These are phyloP conservation scores for Leccinum ochraceum DNA, from an alignment of 768 basidiomycete species.

Conservation along the genomic window DNA sequence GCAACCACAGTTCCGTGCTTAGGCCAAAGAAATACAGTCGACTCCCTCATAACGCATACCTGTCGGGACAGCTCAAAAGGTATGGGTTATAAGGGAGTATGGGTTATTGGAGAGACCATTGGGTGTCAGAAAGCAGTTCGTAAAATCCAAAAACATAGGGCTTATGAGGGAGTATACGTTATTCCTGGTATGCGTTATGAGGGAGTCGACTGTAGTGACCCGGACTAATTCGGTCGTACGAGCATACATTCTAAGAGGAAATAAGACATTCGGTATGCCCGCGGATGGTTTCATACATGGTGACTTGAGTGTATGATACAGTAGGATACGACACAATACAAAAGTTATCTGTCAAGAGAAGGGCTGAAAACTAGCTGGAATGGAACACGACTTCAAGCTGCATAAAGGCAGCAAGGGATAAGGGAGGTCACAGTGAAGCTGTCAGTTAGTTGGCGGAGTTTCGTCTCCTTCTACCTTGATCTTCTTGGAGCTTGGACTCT, in stretches of 20 bases:
- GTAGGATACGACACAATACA: conserved; percentile 1
- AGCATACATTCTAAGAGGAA: background rate
- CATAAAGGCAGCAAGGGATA: background rate
- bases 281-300: conserved; percentile 9
- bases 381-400: background rate
- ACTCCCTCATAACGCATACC: no score
- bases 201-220: no score
- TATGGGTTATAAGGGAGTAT: no score
- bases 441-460: conserved; percentile 1
- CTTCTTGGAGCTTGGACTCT: conserved; percentile 20
- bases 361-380: background rate
- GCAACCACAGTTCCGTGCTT: no score
- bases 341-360: background rate
- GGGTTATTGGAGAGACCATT: no score
- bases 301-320: conserved; percentile 18
- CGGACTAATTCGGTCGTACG: background rate
- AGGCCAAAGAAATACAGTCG: no score
- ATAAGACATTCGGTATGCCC: conserved; percentile 3
- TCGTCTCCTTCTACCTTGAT: conserved; percentile 28
- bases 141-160: no score
- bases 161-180: no score
- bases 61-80: no score
- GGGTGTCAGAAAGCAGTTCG: no score
- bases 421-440: background rate
- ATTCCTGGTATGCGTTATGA: no score